Evolutionary conservation across 2,329 filamentous ascomycete genomes (phyloP).

Genomic region (Cladosporium sphaerospermum): DNA sequence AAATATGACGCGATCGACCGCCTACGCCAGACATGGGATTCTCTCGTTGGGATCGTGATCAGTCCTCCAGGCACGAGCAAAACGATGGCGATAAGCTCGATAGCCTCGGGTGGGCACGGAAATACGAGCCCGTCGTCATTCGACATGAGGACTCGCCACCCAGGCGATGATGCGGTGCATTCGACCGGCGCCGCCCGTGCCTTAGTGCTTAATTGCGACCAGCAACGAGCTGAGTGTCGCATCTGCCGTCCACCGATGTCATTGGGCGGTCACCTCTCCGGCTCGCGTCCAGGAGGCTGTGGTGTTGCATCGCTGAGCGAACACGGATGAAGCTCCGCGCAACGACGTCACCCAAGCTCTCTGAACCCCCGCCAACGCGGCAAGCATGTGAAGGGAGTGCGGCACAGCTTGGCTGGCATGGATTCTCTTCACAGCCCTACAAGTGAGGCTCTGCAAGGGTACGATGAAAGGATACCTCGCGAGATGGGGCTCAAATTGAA

Average conservation of each 20-base stretch:
- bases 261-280: background rate
- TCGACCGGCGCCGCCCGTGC: background rate
- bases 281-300: background rate
- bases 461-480: background rate
- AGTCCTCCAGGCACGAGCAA: background rate
- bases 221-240: background rate
- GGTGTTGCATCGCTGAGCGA: background rate
- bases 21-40: background rate
- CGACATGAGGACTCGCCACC: background rate
- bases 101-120: constrained; percentile 1
- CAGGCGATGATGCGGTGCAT: constrained; percentile 1
- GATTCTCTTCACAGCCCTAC: background rate
- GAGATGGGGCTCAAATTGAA: constrained; percentile 5
- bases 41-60: constrained; percentile 2
- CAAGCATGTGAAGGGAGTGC: constrained; percentile 6
- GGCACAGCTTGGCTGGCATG: background rate
- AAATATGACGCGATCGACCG: background rate
- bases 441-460: background rate
- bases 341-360: constrained; percentile 4
- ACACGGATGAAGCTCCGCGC: background rate
- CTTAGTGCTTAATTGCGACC: background rate
- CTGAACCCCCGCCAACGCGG: background rate
- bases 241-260: background rate
- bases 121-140: background rate
- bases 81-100: background rate